Percentiles rank a stretch among this genome's conserved stretches.
Evolutionary conservation across 2,329 filamentous ascomycete species (phyloP).

Genomic region (Verticillium klebahnii): DNA sequence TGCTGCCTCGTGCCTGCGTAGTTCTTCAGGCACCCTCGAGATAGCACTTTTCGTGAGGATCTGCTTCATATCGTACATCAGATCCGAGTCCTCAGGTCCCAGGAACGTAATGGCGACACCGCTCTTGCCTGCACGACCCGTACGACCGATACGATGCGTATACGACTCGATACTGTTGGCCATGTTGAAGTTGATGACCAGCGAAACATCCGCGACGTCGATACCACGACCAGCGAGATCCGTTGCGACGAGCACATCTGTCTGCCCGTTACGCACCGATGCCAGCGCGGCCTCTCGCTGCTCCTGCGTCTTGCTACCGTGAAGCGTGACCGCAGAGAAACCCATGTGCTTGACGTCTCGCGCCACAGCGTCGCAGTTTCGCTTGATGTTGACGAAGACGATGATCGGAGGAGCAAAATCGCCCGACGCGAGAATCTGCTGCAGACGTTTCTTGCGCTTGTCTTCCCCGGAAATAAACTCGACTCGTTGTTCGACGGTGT

Average conservation of each 20-base stretch:
- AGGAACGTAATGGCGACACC: slow-evolving; percentile 96
- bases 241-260: slow-evolving; percentile 89
- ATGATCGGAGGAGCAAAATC: slow-evolving; percentile 90
- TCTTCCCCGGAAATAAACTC: slow-evolving; percentile 90
- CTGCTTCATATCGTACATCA: slow-evolving; percentile 91
- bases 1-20: slow-evolving; percentile 85
- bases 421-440: slow-evolving; percentile 76
- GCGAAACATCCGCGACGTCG: slow-evolving; percentile 86
- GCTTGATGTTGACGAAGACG: slow-evolving; percentile 99
- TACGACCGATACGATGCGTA: slow-evolving; percentile 94
- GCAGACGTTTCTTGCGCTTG: slow-evolving; percentile 92
- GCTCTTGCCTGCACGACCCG: slow-evolving; percentile 93
- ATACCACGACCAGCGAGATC: slow-evolving; percentile 97
- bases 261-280: slow-evolving; percentile 74
- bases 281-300: slow-evolving; percentile 91
- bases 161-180: slow-evolving; percentile 88
- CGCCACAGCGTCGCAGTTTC: slow-evolving; percentile 93
- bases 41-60: slow-evolving; percentile 90
- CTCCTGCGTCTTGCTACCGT: slow-evolving; percentile 95
- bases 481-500: slow-evolving; percentile 95
- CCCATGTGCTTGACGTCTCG: slow-evolving; percentile 93
- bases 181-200: slow-evolving; percentile 99
- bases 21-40: slow-evolving; percentile 84
- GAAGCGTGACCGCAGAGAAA: slow-evolving; percentile 82
- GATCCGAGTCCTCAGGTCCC: slow-evolving; percentile 82